Conservation (phyloP, 768 basidiomycete genomes). For the Rhodotorula kratochvilovae region DNA sequence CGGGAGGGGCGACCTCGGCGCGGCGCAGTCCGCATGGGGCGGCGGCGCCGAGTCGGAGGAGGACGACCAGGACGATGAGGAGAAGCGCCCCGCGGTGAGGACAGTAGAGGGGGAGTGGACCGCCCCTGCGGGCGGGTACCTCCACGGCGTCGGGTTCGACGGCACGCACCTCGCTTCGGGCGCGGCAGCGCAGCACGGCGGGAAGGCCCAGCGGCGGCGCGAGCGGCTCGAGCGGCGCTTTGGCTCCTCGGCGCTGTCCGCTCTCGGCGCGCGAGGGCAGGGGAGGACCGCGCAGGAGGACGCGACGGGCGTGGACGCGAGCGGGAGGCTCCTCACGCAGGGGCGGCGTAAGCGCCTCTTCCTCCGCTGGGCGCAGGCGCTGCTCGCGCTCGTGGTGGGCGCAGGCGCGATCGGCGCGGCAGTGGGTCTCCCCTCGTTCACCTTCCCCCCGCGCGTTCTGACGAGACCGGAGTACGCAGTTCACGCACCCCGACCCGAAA, state of each 20-base stretch:
- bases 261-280: background rate
- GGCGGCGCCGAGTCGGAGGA: no score
- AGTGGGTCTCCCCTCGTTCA: background rate
- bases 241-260: background rate
- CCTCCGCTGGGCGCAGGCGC: constrained; percentile 3
- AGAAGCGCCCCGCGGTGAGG: no score
- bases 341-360: background rate
- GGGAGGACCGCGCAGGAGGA: background rate
- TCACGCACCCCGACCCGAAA: background rate
- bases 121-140: background rate
- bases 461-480: background rate
- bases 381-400: background rate
- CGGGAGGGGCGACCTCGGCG: no score
- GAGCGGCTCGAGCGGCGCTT: constrained; percentile 9
- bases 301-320: background rate
- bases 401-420: background rate
- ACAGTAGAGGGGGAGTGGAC: background rate
- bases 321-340: background rate
- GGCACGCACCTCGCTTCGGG: no score
- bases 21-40: background rate
- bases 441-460: background rate
- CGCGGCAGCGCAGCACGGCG: background rate
- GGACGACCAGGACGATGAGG: background rate
- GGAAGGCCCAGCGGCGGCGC: background rate
- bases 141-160: constrained; percentile 20